phyloP scores from a whole-genome alignment of 768 basidiomycete species.

The Rhizopogon vesiculosus region DNA sequence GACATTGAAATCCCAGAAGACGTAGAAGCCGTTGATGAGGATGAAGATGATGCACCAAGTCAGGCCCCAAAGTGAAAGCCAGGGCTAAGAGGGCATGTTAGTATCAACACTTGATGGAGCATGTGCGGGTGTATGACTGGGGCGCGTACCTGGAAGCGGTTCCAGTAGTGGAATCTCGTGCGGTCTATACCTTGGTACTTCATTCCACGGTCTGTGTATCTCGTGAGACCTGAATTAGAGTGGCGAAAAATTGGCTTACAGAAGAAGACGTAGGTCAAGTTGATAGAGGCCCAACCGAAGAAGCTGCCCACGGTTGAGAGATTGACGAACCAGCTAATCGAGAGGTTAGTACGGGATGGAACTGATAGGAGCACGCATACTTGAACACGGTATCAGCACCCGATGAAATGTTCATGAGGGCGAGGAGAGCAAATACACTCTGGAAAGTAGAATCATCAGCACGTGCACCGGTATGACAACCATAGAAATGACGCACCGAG shows the following conservation, averaged over 20 bases:
- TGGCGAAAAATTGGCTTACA: slow-evolving; percentile 33
- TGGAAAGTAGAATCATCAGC: slow-evolving; percentile 11
- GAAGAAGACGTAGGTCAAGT: slow-evolving; percentile 70
- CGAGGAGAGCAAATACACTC: slow-evolving; percentile 38
- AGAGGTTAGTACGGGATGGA: background rate
- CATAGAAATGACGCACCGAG: slow-evolving; percentile 16
- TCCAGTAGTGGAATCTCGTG: slow-evolving; percentile 55
- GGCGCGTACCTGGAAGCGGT: slow-evolving; percentile 36
- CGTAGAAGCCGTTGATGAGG: slow-evolving; percentile 48
- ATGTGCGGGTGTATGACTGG: background rate
- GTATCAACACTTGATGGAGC: background rate
- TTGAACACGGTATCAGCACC: slow-evolving; percentile 39
- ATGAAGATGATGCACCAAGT: slow-evolving; percentile 59
- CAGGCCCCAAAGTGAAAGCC: slow-evolving; percentile 62
- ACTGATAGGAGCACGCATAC: slow-evolving; percentile 5
- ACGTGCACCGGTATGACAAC: background rate
- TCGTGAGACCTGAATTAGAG: background rate
- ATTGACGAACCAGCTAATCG: slow-evolving; percentile 60
- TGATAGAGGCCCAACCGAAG: slow-evolving; percentile 63
- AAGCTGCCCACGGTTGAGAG: slow-evolving; percentile 66
- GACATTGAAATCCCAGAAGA: slow-evolving; percentile 61
- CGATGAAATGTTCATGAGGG: slow-evolving; percentile 65
- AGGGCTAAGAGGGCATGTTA: slow-evolving; percentile 36
- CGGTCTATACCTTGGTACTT: slow-evolving; percentile 65
- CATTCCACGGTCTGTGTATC: slow-evolving; percentile 54